Evolutionary conservation across 257 asterid species (phyloP), one percentile per base, ranked within the genome.

Genomic region (Capsicum baccatum): DNA sequence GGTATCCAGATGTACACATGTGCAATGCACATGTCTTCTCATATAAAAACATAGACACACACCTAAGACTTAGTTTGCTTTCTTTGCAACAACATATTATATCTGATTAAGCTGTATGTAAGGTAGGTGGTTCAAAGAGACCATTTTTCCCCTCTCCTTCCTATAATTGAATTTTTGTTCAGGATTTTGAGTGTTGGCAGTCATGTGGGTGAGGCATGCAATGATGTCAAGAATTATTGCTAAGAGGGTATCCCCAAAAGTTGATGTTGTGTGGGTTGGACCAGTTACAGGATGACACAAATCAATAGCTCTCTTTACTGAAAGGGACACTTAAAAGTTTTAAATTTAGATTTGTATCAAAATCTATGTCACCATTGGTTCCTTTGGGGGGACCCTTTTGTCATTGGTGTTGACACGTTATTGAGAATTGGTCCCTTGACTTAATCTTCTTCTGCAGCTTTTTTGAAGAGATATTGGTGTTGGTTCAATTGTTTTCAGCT

Each of bases 131-230:
- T 86, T 73, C 58, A 76, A 84, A 74, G 79, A 68, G 39, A 86
- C n/a, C 5, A 66, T 47, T 10, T 52, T 11, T 14, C 17, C 10
- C 13, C 16, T 14, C 17, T 8, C 13, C 39, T 10, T 47, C 70
- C 69, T 57, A 58, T 14, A 54, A 63, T 60, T 80, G 64, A 9
- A n/a, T 2, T 37, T 81, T 73, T 78, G 48, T 78, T 78, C 64
- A 50, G 84, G 60, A 47, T 80, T 85, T 11, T 52, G 79, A 47
- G 52, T 79, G 82, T 82, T 66, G 79, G 83, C 48, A 79, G 76
- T 86, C 90, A 83, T 81, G 89, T 88, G 90, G 89, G 81, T 85
- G 91, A 88, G 83, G 56, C 60, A 66, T 26, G 82, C 87, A 80
- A 66, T 88, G 85, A 85, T 83, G 86, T 71, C 79, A 83, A 84